These are phyloP conservation scores for Aspergillaceae sp. DNA, from an alignment of 2,329 filamentous ascomycete species.

Conservation along the genomic window DNA sequence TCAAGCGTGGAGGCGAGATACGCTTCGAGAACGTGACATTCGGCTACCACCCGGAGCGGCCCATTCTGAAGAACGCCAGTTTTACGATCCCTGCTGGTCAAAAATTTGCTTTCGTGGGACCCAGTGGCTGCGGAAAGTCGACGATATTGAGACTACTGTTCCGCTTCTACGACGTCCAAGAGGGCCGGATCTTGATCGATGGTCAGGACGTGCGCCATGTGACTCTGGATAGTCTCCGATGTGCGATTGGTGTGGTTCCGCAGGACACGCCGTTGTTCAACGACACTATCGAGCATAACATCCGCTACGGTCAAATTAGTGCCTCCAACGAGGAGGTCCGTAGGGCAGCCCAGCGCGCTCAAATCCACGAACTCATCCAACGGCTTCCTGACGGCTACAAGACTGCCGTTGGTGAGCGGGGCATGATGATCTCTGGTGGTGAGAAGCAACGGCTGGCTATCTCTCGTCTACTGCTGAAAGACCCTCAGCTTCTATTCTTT, in stretches of 20 bases:
- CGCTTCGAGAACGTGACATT: constrained; percentile 92
- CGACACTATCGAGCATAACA: constrained; percentile 91
- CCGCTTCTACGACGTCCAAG: constrained; percentile 84
- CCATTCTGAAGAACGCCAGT: constrained; percentile 74
- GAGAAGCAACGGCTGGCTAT: constrained; percentile 90
- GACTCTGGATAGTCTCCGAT: constrained; percentile 69
- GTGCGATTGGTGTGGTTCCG: constrained; percentile 85
- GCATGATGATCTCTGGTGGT: constrained; percentile 92
- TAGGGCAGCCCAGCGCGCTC: constrained; percentile 70
- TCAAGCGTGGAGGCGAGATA: constrained; percentile 77
- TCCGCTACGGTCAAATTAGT: constrained; percentile 77
- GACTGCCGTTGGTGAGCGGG: constrained; percentile 86
- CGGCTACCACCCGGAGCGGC: constrained; percentile 77
- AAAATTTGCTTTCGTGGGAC: constrained; percentile 91
- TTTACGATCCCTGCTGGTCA: constrained; percentile 91
- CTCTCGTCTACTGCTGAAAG: constrained; percentile 74
- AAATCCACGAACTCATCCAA: constrained; percentile 73
- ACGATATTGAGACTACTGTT: constrained; percentile 86
- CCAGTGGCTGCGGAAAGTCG: constrained; percentile 92
- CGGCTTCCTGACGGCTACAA: constrained; percentile 79
- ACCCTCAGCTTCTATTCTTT: constrained; percentile 85
- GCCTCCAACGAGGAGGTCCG: constrained; percentile 65
- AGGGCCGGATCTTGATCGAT: constrained; percentile 80
- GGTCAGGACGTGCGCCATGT: constrained; percentile 85
- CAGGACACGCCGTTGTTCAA: constrained; percentile 98